Evolutionary conservation across 2,329 filamentous ascomycete genomes (phyloP).

Genomic region (Aspergillus japonicus): DNA sequence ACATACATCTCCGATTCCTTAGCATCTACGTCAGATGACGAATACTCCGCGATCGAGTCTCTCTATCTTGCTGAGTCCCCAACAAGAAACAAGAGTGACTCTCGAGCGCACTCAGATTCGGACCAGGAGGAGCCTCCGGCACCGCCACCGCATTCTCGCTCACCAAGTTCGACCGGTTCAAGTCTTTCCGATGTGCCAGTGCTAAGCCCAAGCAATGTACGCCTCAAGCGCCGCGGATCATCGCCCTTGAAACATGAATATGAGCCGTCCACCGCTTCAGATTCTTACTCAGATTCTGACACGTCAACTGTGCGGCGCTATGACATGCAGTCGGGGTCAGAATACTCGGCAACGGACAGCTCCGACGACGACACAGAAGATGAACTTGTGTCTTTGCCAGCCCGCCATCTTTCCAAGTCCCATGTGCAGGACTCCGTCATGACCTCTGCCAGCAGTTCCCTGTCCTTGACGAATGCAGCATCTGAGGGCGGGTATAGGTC

Average conservation of each 20-base stretch:
- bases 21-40: constrained; percentile 26
- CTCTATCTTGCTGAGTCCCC: constrained; percentile 24
- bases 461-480: constrained; percentile 77
- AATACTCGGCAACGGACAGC: constrained; percentile 49
- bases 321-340: constrained; percentile 47
- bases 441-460: constrained; percentile 55
- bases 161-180: constrained; percentile 49
- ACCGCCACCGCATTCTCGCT: constrained; percentile 51
- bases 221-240: constrained; percentile 69
- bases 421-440: constrained; percentile 36
- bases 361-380: constrained; percentile 60
- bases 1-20: constrained; percentile 30
- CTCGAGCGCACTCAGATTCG: constrained; percentile 28
- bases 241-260: constrained; percentile 98
- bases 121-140: constrained; percentile 37
- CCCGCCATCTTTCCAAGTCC: constrained; percentile 41
- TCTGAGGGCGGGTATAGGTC: constrained; percentile 69
- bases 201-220: constrained; percentile 49
- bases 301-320: constrained; percentile 57
- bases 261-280: constrained; percentile 73
- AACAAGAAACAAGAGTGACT: constrained; percentile 26
- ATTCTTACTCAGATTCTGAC: constrained; percentile 57
- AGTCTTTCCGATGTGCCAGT: constrained; percentile 47
- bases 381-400: constrained; percentile 29
- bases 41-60: constrained; percentile 27